These are phyloP conservation scores for Candida tibetensis DNA, from an alignment of 805 yeast genomes.

Conservation along the genomic window DNA sequence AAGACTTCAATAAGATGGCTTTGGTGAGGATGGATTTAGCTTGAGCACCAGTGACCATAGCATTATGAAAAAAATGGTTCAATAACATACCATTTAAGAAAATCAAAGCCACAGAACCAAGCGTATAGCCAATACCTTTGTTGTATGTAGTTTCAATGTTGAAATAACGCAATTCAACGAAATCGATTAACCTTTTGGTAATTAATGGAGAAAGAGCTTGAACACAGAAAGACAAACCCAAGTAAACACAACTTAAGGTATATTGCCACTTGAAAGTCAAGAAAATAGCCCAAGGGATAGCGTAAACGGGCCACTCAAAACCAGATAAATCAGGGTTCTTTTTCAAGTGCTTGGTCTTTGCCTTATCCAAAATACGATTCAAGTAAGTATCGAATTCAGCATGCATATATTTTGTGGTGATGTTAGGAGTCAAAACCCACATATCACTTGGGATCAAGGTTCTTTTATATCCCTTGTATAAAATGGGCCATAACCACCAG, in stretches of 20 bases:
- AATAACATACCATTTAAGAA: conserved; percentile 36
- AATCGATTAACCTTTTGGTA: conserved; percentile 60
- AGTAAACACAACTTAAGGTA: conserved; percentile 36
- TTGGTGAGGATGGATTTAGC: conserved; percentile 40
- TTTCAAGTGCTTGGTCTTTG: conserved; percentile 18
- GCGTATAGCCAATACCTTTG: conserved; percentile 71
- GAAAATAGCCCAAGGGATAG: conserved; percentile 45
- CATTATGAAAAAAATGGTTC: conserved; percentile 42
- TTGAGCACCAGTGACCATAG: conserved; percentile 44
- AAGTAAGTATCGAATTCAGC: conserved; percentile 24
- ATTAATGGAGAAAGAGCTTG: conserved; percentile 64
- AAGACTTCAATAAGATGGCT: conserved; percentile 37
- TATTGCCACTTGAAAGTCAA: conserved; percentile 50
- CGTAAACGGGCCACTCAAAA: conserved; percentile 38
- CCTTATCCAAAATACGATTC: conserved; percentile 18
- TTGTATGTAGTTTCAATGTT: conserved; percentile 45
- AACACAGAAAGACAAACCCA: conserved; percentile 46
- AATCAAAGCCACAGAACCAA: conserved; percentile 64
- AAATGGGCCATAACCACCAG: conserved; percentile 39
- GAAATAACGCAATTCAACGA: conserved; percentile 51
- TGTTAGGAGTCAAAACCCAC: conserved; percentile 33
- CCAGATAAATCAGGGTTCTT: conserved; percentile 13
- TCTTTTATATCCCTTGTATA: conserved; percentile 40
- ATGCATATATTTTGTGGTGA: conserved; percentile 38
- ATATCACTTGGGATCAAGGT: conserved; percentile 38